phyloP scores from a whole-genome alignment of 352 stramenopile genomes.

The Phytophthora hibernalis region DNA sequence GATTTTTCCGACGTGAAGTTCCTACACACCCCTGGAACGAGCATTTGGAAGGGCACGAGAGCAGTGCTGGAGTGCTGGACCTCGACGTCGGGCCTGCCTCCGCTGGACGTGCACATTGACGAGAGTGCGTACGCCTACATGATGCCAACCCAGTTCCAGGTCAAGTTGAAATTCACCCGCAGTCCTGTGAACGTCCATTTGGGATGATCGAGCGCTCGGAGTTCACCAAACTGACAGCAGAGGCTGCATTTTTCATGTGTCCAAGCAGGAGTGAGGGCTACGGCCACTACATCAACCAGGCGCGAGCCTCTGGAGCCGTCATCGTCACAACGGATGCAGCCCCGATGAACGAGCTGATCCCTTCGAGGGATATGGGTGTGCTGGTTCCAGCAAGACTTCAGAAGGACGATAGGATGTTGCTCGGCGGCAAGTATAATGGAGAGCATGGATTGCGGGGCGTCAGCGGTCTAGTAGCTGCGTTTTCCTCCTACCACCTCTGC shows the following conservation, averaged over 20 bases:
- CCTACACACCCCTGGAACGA: conserved; percentile 44
- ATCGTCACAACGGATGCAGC: conserved; percentile 53
- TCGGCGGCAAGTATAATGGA: conserved; percentile 47
- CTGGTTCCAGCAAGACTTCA: conserved; percentile 14
- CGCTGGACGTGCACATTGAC: conserved; percentile 51
- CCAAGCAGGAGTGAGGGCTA: conserved; percentile 70
- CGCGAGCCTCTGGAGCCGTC: conserved; percentile 47
- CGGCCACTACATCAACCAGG: conserved; percentile 77
- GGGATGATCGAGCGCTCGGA: conserved; percentile 30
- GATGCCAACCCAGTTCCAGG: conserved; percentile 26
- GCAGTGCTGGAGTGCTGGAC: conserved; percentile 62
- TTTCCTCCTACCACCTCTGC: conserved; percentile 44
- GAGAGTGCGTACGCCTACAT: conserved; percentile 39
- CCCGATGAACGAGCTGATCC: conserved; percentile 72
- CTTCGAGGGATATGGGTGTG: conserved; percentile 43
- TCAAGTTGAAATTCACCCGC: conserved; percentile 22
- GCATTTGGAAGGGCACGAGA: conserved; percentile 58
- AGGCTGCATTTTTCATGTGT: conserved; percentile 59
- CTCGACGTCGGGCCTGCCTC: conserved; percentile 41
- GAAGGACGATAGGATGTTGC: conserved; percentile 33
- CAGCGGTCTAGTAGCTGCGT: conserved; percentile 40
- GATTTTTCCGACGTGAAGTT: conserved; percentile 47
- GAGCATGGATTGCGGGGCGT: conserved; percentile 36
- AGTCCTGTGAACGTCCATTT: conserved; percentile 31
- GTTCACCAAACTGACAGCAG: conserved; percentile 53